Percentiles rank a stretch among this genome's conserved stretches.
phyloP scores from a whole-genome alignment of 2,329 filamentous ascomycete species.

The Metarhizium rileyi region DNA sequence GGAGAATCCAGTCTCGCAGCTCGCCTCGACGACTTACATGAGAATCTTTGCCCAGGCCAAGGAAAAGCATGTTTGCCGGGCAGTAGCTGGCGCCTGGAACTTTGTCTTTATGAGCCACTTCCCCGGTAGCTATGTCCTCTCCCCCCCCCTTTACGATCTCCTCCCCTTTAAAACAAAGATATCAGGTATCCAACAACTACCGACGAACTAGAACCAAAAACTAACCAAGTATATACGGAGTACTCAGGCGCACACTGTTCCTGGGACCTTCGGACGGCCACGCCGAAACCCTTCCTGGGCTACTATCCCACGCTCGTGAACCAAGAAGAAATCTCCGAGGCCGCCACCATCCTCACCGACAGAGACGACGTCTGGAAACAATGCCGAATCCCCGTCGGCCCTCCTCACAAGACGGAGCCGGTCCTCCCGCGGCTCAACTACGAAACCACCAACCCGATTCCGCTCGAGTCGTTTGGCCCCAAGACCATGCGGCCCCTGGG shows the following conservation, averaged over 20 bases:
- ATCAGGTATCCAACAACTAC: no score
- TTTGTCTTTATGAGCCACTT: conserved; percentile 33
- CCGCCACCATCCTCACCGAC: conserved; percentile 11
- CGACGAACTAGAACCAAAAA: no score
- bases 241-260: conserved; percentile 29
- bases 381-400: conserved; percentile 8
- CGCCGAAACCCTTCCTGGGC: conserved; percentile 16
- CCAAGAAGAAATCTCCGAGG: conserved; percentile 23
- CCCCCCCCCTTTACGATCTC: neutral
- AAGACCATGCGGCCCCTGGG: conserved; percentile 17
- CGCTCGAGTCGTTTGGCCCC: conserved; percentile 11
- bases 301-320: conserved; percentile 16
- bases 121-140: conserved; percentile 9
- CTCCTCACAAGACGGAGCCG: conserved; percentile 11
- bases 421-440: conserved; percentile 12
- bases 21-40: conserved; percentile 33
- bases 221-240: neutral
- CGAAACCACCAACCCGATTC: conserved; percentile 10
- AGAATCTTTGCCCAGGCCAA: conserved; percentile 32
- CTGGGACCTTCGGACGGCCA: conserved; percentile 29
- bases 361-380: neutral
- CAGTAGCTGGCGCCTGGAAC: conserved; percentile 20
- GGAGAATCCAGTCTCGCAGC: conserved; percentile 28
- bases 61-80: conserved; percentile 16
- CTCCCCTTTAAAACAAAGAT: no score